Evolutionary conservation across 305 asterid genomes (phyloP).

Genomic region (Solanum hybrid): DNA sequence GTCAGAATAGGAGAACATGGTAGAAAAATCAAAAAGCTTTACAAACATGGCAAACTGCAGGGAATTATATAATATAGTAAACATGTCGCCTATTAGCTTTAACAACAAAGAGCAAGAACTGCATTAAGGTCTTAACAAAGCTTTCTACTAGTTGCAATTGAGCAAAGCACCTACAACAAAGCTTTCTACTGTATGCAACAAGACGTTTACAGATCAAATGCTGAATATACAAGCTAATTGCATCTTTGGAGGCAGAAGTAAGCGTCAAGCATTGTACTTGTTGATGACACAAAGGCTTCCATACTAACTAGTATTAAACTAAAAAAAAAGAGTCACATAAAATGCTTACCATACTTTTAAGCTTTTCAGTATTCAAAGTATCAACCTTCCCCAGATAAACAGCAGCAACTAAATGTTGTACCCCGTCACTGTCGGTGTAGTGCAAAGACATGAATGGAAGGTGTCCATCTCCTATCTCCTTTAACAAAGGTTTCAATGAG

Average conservation of each 20-base stretch:
- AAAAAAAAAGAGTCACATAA: background rate
- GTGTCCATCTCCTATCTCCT: constrained; percentile 65
- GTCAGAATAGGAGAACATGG: background rate
- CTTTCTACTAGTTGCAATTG: background rate
- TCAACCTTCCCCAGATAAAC: constrained; percentile 89
- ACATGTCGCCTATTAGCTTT: background rate
- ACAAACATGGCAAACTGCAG: background rate
- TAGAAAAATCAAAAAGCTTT: background rate
- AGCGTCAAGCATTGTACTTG: background rate
- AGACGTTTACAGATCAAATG: background rate
- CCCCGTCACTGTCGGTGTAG: constrained; percentile 66
- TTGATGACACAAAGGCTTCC: background rate
- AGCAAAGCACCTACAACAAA: background rate
- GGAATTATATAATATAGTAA: background rate
- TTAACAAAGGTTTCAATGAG: constrained; percentile 66
- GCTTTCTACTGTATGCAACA: background rate
- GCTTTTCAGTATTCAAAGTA: constrained; percentile 47
- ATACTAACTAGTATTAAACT: background rate
- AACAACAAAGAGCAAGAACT: background rate
- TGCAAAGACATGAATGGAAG: constrained; percentile 80
- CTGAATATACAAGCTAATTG: background rate
- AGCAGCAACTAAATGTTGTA: constrained; percentile 71
- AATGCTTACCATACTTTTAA: constrained; percentile 56
- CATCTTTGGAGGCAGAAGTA: background rate
- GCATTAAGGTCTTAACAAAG: background rate